Conservation (phyloP, 129 eudicot species). For the Arctium lappa region DNA sequence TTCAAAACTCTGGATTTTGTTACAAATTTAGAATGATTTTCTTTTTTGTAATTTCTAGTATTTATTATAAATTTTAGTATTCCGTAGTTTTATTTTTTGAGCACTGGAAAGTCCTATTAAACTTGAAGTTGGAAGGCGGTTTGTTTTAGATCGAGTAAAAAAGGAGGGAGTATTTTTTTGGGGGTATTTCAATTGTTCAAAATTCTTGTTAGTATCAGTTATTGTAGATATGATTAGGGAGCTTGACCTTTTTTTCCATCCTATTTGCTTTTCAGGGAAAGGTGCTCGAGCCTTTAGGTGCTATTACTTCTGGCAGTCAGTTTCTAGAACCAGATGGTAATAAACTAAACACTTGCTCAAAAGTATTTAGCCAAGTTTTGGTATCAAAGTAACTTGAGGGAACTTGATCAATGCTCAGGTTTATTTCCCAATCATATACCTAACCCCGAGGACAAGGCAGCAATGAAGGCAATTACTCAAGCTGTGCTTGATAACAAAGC, state of each 20-base stretch:
- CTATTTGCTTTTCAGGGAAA: slow-evolving; percentile 58
- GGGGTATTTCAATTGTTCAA: neutral
- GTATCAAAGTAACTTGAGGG: neutral
- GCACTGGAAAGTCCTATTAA: neutral
- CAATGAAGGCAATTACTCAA: slow-evolving; percentile 90
- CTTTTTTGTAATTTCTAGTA: neutral
- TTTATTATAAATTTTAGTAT: neutral
- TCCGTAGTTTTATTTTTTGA: neutral
- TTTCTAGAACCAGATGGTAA: slow-evolving; percentile 98
- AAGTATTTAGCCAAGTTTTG: neutral
- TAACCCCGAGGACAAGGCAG: slow-evolving; percentile 95
- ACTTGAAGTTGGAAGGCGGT: neutral
- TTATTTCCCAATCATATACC: slow-evolving; percentile 98
- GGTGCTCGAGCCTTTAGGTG: slow-evolving; percentile 97
- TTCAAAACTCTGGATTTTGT: neutral
- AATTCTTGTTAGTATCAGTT: neutral
- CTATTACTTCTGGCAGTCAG: slow-evolving; percentile 87
- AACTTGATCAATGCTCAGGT: slow-evolving; percentile 42
- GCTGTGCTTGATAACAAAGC: slow-evolving; percentile 91
- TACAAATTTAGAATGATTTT: too few species aligned
- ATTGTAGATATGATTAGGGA: neutral
- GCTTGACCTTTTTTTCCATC: neutral
- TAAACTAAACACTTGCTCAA: neutral
- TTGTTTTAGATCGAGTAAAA: neutral
- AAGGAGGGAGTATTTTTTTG: neutral